phyloP scores from a whole-genome alignment of 768 basidiomycete genomes.

The Boletus rex-veris region DNA sequence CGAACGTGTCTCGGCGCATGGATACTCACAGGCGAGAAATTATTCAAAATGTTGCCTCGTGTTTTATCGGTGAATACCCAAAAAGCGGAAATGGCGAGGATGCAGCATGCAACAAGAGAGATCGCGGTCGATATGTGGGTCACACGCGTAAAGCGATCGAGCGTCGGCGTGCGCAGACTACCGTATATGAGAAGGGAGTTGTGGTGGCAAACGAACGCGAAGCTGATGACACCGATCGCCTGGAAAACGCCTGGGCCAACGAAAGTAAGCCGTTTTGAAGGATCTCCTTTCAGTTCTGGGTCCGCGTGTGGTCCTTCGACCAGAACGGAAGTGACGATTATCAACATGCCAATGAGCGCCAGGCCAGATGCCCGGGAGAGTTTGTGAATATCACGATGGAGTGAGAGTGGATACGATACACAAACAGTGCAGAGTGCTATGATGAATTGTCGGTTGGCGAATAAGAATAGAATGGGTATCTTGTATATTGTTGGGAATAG shows the following conservation, averaged over 20 bases:
- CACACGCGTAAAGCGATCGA: conserved; percentile 89
- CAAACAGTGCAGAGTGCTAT: conserved; percentile 82
- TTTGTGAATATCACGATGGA: conserved; percentile 98
- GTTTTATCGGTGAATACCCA: conserved; percentile 88
- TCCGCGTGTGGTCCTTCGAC: conserved; percentile 77
- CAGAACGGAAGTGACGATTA: conserved; percentile 85
- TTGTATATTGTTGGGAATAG: conserved; percentile 67
- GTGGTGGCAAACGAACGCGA: conserved; percentile 97
- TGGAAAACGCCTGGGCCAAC: conserved; percentile 82
- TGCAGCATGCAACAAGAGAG: conserved; percentile 79
- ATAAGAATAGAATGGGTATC: conserved; percentile 70
- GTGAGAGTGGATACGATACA: conserved; percentile 91
- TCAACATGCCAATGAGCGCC: conserved; percentile 88
- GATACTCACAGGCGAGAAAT: conserved; percentile 68
- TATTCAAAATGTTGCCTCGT: conserved; percentile 95
- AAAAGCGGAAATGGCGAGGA: conserved; percentile 84
- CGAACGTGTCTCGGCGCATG: neutral
- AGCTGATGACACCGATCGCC: conserved; percentile 96
- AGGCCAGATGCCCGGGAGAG: conserved; percentile 89
- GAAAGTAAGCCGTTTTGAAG: conserved; percentile 68
- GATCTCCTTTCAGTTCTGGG: conserved; percentile 72
- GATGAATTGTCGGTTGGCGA: conserved; percentile 86
- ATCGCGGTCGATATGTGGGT: conserved; percentile 88
- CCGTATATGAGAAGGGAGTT: conserved; percentile 97
- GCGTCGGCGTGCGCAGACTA: conserved; percentile 84